Base-by-base conservation (phyloP, 2,329 filamentous ascomycete species). In the Thielaviopsis ethacetica region DNA sequence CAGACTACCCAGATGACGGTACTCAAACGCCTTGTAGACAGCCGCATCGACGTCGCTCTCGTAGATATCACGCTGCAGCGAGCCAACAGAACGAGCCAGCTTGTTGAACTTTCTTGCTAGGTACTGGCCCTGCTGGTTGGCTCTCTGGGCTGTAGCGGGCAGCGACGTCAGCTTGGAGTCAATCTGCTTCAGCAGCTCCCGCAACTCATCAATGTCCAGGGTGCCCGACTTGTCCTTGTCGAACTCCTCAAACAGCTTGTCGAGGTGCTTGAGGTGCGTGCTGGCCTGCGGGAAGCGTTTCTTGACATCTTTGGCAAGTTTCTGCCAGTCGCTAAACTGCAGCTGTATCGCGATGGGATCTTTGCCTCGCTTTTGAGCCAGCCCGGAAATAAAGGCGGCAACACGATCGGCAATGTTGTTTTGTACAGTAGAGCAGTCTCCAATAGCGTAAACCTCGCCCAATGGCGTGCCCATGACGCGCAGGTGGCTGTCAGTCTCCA, bases 371-470 rank as follows among this genome's bases (percentile, higher is more conserved):
- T 95, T 91, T 84, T 87, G 96, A 10, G 93, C 90, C 2, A 95
- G 78, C 17, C 83, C 88, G 62, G 90, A 89, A 12, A 98, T 79
- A 72, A 97, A 98, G 21, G 82, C 85, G 54, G 96, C 79, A 65
- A 98, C 84, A 72, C 96, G 85, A 67, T 95, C 88, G 2, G 91
- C 88, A 1, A 97, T 78, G 65, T 98, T 98, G 75, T 98, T 98
- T 68, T 98, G 94, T 0, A 98, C 91, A 0, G 94, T 98, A 6
- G 88, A 79, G 73, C 93, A 97, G 72, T 98, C 93, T 15, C 93
- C 93, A 62, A 98, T 90, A 54, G 91, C 91, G 67, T 98, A 98
- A 22, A 98, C 90, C 62, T 97, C 91, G 44, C 93, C 93, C 0
- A 97, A 73, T 0, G 93, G 93, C 0, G 93, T 82, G 57, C 93